These are phyloP conservation scores for Penicillium occitanis DNA, from an alignment of 2,329 filamentous ascomycete genomes.

Conservation along the genomic window DNA sequence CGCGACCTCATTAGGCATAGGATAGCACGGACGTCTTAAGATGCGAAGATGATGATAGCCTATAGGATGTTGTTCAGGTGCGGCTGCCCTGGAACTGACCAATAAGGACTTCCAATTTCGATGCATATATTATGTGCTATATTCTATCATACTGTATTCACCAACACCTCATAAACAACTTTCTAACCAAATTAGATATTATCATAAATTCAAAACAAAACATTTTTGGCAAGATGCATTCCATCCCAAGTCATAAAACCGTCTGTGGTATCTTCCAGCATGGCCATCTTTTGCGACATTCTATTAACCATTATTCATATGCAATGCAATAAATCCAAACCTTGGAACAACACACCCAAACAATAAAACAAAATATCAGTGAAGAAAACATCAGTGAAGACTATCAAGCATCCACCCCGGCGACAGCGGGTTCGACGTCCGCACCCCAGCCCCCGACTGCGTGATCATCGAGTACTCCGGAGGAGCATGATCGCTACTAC, in stretches of 20 bases:
- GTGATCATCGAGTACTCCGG: slow-evolving; percentile 10
- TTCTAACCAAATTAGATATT: neutral
- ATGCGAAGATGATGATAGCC: neutral
- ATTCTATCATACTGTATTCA: neutral
- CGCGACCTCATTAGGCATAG: neutral
- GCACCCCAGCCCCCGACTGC: neutral
- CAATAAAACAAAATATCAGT: too few relatives aligned
- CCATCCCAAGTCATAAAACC: neutral
- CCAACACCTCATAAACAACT: neutral
- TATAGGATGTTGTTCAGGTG: neutral
- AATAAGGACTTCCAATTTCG: neutral
- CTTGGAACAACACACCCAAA: neutral
- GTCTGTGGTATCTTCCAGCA: neutral
- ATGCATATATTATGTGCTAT: too few relatives aligned
- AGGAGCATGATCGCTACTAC: slow-evolving; percentile 4
- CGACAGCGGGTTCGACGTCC: neutral
- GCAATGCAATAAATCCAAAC: neutral
- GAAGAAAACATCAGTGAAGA: slow-evolving; percentile 18
- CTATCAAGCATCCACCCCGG: slow-evolving; percentile 8
- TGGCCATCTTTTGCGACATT: neutral
- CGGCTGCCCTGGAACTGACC: neutral
- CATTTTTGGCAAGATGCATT: neutral
- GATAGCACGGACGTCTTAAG: neutral
- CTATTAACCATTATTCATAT: neutral
- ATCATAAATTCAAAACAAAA: neutral